Conservation (phyloP, 1,284 basidiomycete species). For the Irpex sp. region DNA sequence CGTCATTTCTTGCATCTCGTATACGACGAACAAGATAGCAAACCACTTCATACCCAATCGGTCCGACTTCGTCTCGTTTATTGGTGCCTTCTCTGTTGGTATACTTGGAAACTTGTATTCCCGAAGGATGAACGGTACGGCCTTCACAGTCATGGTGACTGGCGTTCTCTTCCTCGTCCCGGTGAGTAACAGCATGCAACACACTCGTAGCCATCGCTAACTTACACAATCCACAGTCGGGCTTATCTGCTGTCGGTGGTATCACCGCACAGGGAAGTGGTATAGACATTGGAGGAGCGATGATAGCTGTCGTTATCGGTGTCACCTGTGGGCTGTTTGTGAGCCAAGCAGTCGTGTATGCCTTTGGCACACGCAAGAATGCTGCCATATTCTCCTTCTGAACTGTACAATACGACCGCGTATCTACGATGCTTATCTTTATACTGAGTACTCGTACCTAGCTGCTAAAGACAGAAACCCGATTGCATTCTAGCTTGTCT, state of each 20-base stretch:
- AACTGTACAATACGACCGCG: constrained; percentile 6
- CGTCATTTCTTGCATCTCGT: constrained; percentile 77
- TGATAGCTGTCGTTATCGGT: constrained; percentile 87
- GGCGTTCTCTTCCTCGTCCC: constrained; percentile 85
- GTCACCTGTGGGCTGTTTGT: constrained; percentile 91
- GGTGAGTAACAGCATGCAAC: constrained; percentile 38
- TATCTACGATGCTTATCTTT: not conserved
- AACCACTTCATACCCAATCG: constrained; percentile 86
- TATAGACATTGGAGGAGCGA: constrained; percentile 75
- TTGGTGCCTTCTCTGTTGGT: constrained; percentile 83
- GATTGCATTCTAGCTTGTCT: not conserved
- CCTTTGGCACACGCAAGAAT: constrained; percentile 79
- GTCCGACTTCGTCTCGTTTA: constrained; percentile 81
- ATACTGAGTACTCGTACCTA: not conserved
- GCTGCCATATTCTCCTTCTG: constrained; percentile 83
- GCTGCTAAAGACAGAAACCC: not conserved
- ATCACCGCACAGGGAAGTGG: constrained; percentile 67
- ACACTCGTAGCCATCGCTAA: not conserved
- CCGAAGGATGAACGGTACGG: constrained; percentile 82
- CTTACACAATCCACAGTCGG: constrained; percentile 50
- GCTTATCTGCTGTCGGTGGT: constrained; percentile 83
- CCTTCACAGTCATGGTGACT: constrained; percentile 87
- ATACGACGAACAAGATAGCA: constrained; percentile 73
- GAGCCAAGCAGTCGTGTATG: constrained; percentile 83
- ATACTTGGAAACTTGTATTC: constrained; percentile 83